Base-by-base conservation (phyloP, 1,284 basidiomycete genomes). In the Peniophora sp. region DNA sequence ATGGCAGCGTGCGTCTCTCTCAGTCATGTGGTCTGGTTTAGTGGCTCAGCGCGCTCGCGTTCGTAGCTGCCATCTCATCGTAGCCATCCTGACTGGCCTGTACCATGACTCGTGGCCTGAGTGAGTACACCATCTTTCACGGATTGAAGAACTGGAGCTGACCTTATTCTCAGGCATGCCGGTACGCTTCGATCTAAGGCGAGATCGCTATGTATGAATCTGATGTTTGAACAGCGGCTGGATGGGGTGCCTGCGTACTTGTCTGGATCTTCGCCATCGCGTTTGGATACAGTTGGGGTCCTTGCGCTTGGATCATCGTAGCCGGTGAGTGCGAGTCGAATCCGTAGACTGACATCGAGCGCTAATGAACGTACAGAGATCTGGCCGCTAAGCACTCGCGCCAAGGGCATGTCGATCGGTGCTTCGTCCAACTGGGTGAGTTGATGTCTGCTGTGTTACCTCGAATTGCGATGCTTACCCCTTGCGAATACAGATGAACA, bases 351-450 rank as follows among this genome's bases (percentile, higher is more conserved):
- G 51, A 17, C 17, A 44, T 12, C 37, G 73, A 71, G 74, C 83
- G 80, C 56, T 69, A 78, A 17, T 85, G 83, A 82, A 81, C 43
- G 76, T 12, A 77, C 83, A 8, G 83, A 71, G 58, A 83, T 84
- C 48, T 85, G 79, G 79, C 82, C 81, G 15, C 60, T 85, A 53
- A 80, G 75, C 54, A 72, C 83, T 50, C 81, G 82, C 52, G 79
- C 82, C 47, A 85, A 85, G 64, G 83, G 82, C 35, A 60, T 85
- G 37, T 85, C 83, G 1, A 82, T 86, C 48, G 78, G 80, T 3
- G 78, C 82, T 11, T 85, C 82, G 3, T 82, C 81, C 1, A 85
- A 85, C 65, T 86, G 83, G 81, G 79, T 80, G 62, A 32, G 71
- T 47, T 2, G 20, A 17, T 22, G 3, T 15, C 20, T 24, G 18